Evolutionary conservation across 768 basidiomycete genomes (phyloP).

Genomic region (Boletellus emodensis): DNA sequence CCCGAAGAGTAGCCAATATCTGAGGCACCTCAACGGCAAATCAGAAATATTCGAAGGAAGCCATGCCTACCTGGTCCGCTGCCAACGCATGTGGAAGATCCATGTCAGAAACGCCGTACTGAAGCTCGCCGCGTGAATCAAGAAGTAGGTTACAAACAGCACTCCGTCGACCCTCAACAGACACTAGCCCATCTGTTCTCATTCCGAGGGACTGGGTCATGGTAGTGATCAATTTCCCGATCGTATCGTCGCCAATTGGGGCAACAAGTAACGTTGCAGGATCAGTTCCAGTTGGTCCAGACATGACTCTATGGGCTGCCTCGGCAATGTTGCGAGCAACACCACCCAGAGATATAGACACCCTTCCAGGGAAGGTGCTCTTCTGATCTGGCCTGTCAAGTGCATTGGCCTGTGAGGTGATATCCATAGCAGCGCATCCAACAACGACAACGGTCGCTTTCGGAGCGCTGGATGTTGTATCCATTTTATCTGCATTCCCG

Average conservation of each 20-base stretch:
- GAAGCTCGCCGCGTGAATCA: slow-evolving; percentile 63
- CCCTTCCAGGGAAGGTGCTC: slow-evolving; percentile 78
- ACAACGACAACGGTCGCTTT: slow-evolving; percentile 61
- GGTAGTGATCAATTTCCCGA: slow-evolving; percentile 62
- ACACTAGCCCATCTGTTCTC: slow-evolving; percentile 75
- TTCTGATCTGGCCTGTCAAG: slow-evolving; percentile 37
- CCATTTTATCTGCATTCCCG: not conserved
- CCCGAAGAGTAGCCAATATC: slow-evolving; percentile 49
- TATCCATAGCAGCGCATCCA: slow-evolving; percentile 87
- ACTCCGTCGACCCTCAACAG: slow-evolving; percentile 42
- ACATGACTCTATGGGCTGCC: slow-evolving; percentile 67
- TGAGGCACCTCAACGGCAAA: slow-evolving; percentile 23
- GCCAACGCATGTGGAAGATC: slow-evolving; percentile 53
- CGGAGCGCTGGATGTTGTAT: slow-evolving; percentile 2
- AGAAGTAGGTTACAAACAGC: slow-evolving; percentile 88
- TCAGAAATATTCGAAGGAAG: not conserved
- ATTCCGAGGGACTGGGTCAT: slow-evolving; percentile 65
- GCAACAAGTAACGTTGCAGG: slow-evolving; percentile 61
- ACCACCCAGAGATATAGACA: slow-evolving; percentile 75
- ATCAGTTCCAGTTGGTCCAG: slow-evolving; percentile 24
- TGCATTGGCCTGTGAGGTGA: slow-evolving; percentile 57
- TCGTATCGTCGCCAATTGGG: slow-evolving; percentile 70
- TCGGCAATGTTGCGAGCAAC: slow-evolving; percentile 96
- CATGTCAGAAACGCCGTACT: slow-evolving; percentile 94
- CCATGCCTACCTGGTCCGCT: slow-evolving; percentile 37